Evolutionary conservation across 1,139 yeast genomes (phyloP).

Genomic region (Debaryomyces subglobosus): DNA sequence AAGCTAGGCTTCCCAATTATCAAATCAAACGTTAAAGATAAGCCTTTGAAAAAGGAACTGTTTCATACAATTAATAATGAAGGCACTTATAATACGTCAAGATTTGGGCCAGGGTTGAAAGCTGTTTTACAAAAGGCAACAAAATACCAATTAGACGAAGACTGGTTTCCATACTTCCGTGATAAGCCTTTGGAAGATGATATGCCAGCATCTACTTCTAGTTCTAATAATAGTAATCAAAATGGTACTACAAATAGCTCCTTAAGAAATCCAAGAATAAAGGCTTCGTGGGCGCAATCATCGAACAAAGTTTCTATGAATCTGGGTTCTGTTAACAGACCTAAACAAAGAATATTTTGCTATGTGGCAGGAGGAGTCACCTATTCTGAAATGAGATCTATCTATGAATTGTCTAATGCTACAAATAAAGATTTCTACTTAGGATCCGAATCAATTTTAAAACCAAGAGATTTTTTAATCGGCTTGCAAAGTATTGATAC

Average conservation of each 20-base stretch:
- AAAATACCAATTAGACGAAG: slow-evolving; percentile 53
- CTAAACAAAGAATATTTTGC: slow-evolving; percentile 73
- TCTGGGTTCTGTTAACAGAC: slow-evolving; percentile 27
- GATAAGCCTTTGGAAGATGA: slow-evolving; percentile 74
- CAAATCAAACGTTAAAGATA: slow-evolving; percentile 49
- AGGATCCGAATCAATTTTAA: slow-evolving; percentile 79
- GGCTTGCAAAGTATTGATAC: slow-evolving; percentile 48
- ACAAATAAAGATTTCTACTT: slow-evolving; percentile 75
- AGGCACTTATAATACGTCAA: slow-evolving; percentile 69
- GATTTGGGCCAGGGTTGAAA: slow-evolving; percentile 75
- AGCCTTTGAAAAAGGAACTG: slow-evolving; percentile 44
- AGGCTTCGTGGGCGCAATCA: slow-evolving; percentile 79
- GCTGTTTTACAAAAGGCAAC: slow-evolving; percentile 55
- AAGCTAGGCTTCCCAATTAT: slow-evolving; percentile 68
- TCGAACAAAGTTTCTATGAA: slow-evolving; percentile 32
- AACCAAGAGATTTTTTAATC: slow-evolving; percentile 59
- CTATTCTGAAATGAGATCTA: slow-evolving; percentile 75
- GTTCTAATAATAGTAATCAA: slow-evolving; percentile 32
- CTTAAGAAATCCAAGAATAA: slow-evolving; percentile 71
- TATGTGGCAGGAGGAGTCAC: slow-evolving; percentile 92
- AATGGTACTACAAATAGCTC: slow-evolving; percentile 31
- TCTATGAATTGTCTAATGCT: slow-evolving; percentile 67
- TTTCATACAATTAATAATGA: slow-evolving; percentile 71
- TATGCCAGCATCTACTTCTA: slow-evolving; percentile 28
- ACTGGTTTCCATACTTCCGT: slow-evolving; percentile 71